Evolutionary conservation across 768 basidiomycete genomes (phyloP), one percentile per base, ranked within the genome.

Genomic region (Hypholoma fasciculare): DNA sequence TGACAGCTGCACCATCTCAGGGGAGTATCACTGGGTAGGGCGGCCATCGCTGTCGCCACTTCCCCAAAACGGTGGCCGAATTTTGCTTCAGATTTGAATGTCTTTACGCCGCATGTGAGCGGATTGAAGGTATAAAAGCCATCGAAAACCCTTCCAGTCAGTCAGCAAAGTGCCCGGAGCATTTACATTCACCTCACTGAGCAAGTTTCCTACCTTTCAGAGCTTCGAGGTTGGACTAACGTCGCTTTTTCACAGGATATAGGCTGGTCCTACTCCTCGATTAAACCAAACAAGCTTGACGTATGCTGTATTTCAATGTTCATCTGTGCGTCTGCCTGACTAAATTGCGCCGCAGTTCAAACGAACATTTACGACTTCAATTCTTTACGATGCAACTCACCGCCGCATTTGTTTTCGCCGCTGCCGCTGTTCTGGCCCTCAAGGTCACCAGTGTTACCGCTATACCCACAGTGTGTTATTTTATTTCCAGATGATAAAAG

Each of bases 241-340:
- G 30, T 34, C 9, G 30, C 30, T 9, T 6, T 43, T 34, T 13
- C n/a, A 6, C 20, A 52, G 51, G 50, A 43, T 42, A 37, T 58
- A 58, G 50, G 57, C 57, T 52, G 57, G 57, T 58, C 57, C 50
- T 58, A 58, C 14, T 54, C 17, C 26, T 27, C 52, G 43, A 36
- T 20, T 36, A 49, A 52, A 26, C 6, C 30, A 34, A 58, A 38
- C 17, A 38, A 36, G 40, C 49, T 46, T 52, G 44, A 58, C 50
- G 42, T 54, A 46, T 11, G 42, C 37, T 20, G 17, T 30, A 36
- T 36, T 9, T 30, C 30, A 36, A 11, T 9, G 17, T 13, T 4
- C 2, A 7, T 20, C 17, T 13, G 17, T 12, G 26, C 39, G 17
- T 1, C 13, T 23, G 3, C 5, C 17, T 42, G 27, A 13, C 30